phyloP scores from a whole-genome alignment of 306 rosid species.

The Cucumis cinereus region DNA sequence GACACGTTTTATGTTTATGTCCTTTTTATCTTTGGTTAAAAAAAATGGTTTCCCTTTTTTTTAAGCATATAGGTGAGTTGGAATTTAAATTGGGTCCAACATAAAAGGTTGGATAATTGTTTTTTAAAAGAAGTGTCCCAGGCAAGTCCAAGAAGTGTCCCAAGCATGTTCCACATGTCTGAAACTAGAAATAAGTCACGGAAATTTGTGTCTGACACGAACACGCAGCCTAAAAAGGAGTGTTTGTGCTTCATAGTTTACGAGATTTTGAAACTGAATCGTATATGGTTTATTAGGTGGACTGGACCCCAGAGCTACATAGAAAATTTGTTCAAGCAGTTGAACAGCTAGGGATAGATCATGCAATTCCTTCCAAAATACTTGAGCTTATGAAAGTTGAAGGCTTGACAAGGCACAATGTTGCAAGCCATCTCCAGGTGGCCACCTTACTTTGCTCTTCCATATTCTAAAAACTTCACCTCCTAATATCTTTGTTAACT shows the following conservation, averaged over 20 bases:
- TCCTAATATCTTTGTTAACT: background rate
- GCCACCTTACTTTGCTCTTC: conserved; percentile 6
- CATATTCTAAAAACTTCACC: background rate
- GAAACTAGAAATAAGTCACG: no score
- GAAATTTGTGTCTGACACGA: no score
- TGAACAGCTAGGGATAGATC: conserved; percentile 82
- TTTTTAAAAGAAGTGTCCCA: no score
- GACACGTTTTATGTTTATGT: no score
- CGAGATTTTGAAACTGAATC: background rate
- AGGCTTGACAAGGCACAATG: conserved; percentile 87
- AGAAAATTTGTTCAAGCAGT: conserved; percentile 79
- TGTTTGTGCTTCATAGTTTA: background rate
- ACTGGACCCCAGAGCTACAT: conserved; percentile 79
- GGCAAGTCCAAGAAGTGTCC: no score
- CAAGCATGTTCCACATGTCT: no score
- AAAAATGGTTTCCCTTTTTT: no score
- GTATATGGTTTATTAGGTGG: conserved; percentile 41
- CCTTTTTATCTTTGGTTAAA: no score
- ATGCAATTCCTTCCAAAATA: conserved; percentile 96
- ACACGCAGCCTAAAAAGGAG: no score
- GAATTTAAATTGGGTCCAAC: no score
- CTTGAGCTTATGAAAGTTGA: conserved; percentile 85
- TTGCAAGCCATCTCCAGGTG: conserved; percentile 99
- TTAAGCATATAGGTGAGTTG: no score
- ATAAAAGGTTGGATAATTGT: no score